phyloP scores from a whole-genome alignment of 208 protist species.

The Novymonas esmeraldas region DNA sequence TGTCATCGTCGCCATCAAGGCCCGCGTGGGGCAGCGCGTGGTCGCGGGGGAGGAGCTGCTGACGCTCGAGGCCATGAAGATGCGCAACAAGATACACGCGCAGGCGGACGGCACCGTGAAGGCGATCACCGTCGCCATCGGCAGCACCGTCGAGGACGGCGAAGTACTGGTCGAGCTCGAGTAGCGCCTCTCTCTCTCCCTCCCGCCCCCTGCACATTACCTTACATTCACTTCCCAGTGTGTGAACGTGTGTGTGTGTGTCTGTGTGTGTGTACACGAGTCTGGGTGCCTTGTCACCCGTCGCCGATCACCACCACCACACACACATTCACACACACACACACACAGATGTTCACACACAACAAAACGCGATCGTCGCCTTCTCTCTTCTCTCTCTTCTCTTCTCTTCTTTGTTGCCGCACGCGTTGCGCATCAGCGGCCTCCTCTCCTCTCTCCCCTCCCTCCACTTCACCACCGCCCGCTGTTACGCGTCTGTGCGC shows the following conservation, averaged over 20 bases:
- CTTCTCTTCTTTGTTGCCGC: not conserved
- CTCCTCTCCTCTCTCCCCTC: too few species aligned
- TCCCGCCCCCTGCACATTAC: not conserved
- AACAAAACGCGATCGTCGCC: too few species aligned
- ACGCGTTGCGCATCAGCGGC: too few species aligned
- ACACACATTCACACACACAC: not conserved
- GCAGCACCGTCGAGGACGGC: slow-evolving; percentile 30
- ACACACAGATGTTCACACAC: not conserved
- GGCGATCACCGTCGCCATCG: slow-evolving; percentile 35
- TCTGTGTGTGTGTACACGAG: not conserved
- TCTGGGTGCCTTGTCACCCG: not conserved
- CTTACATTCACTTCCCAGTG: not conserved
- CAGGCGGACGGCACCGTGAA: slow-evolving; percentile 43
- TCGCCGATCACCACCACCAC: not conserved
- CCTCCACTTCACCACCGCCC: too few species aligned
- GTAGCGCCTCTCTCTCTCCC: slow-evolving; percentile 14
- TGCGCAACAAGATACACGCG: slow-evolving; percentile 85
- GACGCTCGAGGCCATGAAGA: slow-evolving; percentile 97
- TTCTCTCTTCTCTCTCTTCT: not conserved
- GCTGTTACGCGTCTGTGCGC: too few species aligned
- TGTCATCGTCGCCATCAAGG: slow-evolving; percentile 88
- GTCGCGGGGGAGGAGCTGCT: slow-evolving; percentile 85
- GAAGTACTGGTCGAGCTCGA: slow-evolving; percentile 44
- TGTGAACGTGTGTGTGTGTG: not conserved
- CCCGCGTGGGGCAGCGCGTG: slow-evolving; percentile 80